These are phyloP conservation scores for Cicer arietinum DNA, from an alignment of 306 rosid genomes.

Conservation along the genomic window DNA sequence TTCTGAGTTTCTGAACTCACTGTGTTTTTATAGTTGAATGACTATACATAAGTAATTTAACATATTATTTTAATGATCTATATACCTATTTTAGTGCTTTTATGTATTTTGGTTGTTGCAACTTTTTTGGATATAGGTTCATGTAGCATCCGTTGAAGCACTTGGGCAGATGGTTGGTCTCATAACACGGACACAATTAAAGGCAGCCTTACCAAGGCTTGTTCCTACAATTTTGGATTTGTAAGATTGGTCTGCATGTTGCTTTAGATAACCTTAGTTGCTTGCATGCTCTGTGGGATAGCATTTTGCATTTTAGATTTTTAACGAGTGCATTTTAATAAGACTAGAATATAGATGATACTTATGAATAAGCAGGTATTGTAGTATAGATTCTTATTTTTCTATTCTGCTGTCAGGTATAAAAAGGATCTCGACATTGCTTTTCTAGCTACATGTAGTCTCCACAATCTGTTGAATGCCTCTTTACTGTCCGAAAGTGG, in stretches of 20 bases:
- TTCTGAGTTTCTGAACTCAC: slow-evolving; percentile 31
- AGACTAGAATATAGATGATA: slow-evolving; percentile 26
- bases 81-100: slow-evolving; percentile 25
- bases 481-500: slow-evolving; percentile 87
- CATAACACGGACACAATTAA: slow-evolving; percentile 78
- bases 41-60: slow-evolving; percentile 22
- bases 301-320: slow-evolving; percentile 31
- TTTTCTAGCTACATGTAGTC: slow-evolving; percentile 85
- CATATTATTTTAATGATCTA: slow-evolving; percentile 17
- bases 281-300: slow-evolving; percentile 23
- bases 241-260: slow-evolving; percentile 60
- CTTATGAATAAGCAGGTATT: slow-evolving; percentile 31
- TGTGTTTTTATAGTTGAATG: slow-evolving; percentile 29
- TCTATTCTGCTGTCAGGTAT: slow-evolving; percentile 63
- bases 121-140: slow-evolving; percentile 61
- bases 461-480: slow-evolving; percentile 79
- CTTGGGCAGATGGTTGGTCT: slow-evolving; percentile 95
- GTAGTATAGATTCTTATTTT: slow-evolving; percentile 30
- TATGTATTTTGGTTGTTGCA: slow-evolving; percentile 37
- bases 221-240: slow-evolving; percentile 91
- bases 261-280: slow-evolving; percentile 31
- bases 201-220: slow-evolving; percentile 89
- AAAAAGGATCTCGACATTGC: slow-evolving; percentile 86
- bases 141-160: slow-evolving; percentile 86
- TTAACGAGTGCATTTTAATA: slow-evolving; percentile 27